phyloP scores from a whole-genome alignment of 2,329 filamentous ascomycete species.

The Neocucurbitaria cava region DNA sequence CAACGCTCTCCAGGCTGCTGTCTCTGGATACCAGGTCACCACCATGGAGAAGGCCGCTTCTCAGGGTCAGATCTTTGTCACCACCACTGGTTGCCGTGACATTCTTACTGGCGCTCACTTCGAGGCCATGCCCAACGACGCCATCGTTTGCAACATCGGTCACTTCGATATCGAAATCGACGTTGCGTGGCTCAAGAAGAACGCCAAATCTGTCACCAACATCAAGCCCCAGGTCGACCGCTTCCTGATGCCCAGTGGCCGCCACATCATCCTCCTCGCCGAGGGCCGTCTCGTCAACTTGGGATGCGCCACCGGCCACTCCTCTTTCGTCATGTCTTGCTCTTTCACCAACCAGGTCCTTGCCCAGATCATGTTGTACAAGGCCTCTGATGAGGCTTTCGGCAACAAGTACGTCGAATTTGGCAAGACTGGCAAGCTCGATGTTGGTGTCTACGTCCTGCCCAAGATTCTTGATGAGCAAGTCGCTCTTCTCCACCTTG shows the following conservation, averaged over 20 bases:
- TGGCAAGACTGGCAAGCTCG: slow-evolving; percentile 88
- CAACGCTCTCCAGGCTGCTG: slow-evolving; percentile 98
- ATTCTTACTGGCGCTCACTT: slow-evolving; percentile 94
- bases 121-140: slow-evolving; percentile 93
- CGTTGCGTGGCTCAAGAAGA: slow-evolving; percentile 99
- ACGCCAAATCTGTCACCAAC: slow-evolving; percentile 91
- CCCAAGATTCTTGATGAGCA: slow-evolving; percentile 99
- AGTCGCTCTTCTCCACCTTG: slow-evolving; percentile 91
- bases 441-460: slow-evolving; percentile 91
- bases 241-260: slow-evolving; percentile 90
- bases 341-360: slow-evolving; percentile 99
- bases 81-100: slow-evolving; percentile 98
- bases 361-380: slow-evolving; percentile 98
- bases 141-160: slow-evolving; percentile 99
- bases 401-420: slow-evolving; percentile 96
- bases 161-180: slow-evolving; percentile 99
- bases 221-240: slow-evolving; percentile 99
- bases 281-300: slow-evolving; percentile 99
- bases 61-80: slow-evolving; percentile 96
- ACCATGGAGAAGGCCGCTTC: slow-evolving; percentile 97
- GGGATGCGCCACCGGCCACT: slow-evolving; percentile 98
- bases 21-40: slow-evolving; percentile 94
- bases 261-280: slow-evolving; percentile 97
- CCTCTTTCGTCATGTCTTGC: slow-evolving; percentile 99
- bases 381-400: slow-evolving; percentile 86